Evolutionary conservation across 2,329 filamentous ascomycete species (phyloP), one percentile per base, ranked within the genome.

Genomic region (Colletotrichum gloeosporioides): DNA sequence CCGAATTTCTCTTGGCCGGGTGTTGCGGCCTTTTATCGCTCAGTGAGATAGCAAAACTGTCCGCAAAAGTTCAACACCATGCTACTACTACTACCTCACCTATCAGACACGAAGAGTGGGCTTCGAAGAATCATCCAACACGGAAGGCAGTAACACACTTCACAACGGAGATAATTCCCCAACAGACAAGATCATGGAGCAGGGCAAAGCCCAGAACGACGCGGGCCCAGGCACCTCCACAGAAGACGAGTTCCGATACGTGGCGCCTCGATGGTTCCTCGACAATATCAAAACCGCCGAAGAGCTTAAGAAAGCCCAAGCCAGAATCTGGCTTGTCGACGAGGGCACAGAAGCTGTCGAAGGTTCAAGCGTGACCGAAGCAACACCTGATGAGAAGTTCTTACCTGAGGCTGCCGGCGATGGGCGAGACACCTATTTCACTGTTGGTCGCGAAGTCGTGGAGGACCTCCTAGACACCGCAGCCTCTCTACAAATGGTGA

Each of bases 121-220:
- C 18, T 44, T 44, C 18, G 18, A 44, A n/a, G 5, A 44, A n/a
- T 44, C 8, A 18, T n/a, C 39, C 39, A 44, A n/a, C 39, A 44
- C 39, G 0, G 4, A 44, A 44, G 18, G 39, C 2, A n/a, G 0
- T 1, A 10, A 44, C 1, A 44, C 0, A 44, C 16, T n/a, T n/a
- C 39, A 44, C 39, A 44, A 44, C 39, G 39, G 39, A 2, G 16
- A 2, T 44, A 2, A 8, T 12, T 32, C 10, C 8, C 39, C 18
- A 44, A 44, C 39, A 2, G 18, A 2, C n/a, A 44, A 44, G 39
- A 44, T 44, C 39, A 44, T 44, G 39, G 2, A n/a, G 39, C 0
- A 44, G 16, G 39, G 16, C 2, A 44, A 44, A 6, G 1, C 8
- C 39, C 39, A 44, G 18, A 5, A n/a, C 16, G 39, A n/a, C 1